phyloP scores from a whole-genome alignment of 2,329 filamentous ascomycete species.

The Harringtonia aguacate region DNA sequence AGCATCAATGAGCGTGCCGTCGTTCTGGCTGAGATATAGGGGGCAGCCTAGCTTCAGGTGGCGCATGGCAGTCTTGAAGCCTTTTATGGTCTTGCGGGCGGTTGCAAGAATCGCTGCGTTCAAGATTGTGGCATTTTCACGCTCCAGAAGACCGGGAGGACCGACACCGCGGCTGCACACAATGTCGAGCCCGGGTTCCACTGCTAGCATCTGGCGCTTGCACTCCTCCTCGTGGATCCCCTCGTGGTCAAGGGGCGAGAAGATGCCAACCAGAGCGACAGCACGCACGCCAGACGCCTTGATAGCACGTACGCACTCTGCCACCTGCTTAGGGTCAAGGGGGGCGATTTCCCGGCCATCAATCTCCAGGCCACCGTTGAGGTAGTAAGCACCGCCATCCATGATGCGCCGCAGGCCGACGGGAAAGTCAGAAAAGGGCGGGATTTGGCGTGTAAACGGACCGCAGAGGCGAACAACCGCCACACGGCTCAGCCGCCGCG shows the following conservation, averaged over 20 bases:
- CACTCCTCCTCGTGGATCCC: conserved; percentile 38
- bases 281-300: conserved; percentile 20
- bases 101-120: conserved; percentile 51
- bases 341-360: conserved; percentile 35
- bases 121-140: conserved; percentile 54
- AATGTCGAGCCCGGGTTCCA: conserved; percentile 23
- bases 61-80: conserved; percentile 41
- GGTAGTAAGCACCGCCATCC: conserved; percentile 31
- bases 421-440: conserved; percentile 28
- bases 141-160: conserved; percentile 44
- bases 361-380: conserved; percentile 43
- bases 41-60: conserved; percentile 39
- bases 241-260: conserved; percentile 46
- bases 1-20: conserved; percentile 47
- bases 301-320: conserved; percentile 12
- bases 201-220: conserved; percentile 34
- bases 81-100: conserved; percentile 42
- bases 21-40: conserved; percentile 52
- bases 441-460: conserved; percentile 25
- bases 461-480: conserved; percentile 22
- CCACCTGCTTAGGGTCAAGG: conserved; percentile 27
- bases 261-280: conserved; percentile 46
- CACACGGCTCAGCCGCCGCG: conserved; percentile 16
- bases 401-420: conserved; percentile 30
- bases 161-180: conserved; percentile 31